These are phyloP conservation scores for Hyphopichia fennica DNA, from an alignment of 1,139 yeast species.

Conservation along the genomic window DNA sequence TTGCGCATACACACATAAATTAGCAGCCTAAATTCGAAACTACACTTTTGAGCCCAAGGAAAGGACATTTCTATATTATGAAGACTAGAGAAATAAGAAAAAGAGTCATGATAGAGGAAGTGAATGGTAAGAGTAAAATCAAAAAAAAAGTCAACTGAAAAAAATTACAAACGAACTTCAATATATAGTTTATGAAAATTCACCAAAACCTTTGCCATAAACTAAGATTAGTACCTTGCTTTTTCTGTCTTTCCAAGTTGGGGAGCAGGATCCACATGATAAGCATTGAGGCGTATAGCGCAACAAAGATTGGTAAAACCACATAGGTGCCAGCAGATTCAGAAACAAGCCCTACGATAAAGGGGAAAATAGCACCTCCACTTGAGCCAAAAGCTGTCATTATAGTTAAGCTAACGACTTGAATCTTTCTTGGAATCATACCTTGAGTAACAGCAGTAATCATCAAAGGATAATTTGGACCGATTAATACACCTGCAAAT, in stretches of 20 bases:
- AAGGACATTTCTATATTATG: no score
- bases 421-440: constrained; percentile 54
- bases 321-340: constrained; percentile 52
- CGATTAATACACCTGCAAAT: constrained; percentile 49
- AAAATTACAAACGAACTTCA: no score
- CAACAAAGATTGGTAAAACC: constrained; percentile 52
- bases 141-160: no score
- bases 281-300: constrained; percentile 36
- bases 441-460: constrained; percentile 41
- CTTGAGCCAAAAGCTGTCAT: constrained; percentile 61
- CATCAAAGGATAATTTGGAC: constrained; percentile 59
- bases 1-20: no score
- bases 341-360: constrained; percentile 54
- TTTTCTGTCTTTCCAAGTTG: constrained; percentile 25
- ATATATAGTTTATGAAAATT: no score
- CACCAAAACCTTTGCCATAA: constrained; percentile 24
- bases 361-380: constrained; percentile 64
- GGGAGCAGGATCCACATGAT: constrained; percentile 50
- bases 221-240: constrained; percentile 10
- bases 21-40: no score
- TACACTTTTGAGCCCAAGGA: no score
- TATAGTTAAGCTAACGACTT: constrained; percentile 52
- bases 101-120: no score
- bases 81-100: no score
- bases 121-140: no score